phyloP scores from a whole-genome alignment of 177 flowering plant species.

The Vitis hybrid region DNA sequence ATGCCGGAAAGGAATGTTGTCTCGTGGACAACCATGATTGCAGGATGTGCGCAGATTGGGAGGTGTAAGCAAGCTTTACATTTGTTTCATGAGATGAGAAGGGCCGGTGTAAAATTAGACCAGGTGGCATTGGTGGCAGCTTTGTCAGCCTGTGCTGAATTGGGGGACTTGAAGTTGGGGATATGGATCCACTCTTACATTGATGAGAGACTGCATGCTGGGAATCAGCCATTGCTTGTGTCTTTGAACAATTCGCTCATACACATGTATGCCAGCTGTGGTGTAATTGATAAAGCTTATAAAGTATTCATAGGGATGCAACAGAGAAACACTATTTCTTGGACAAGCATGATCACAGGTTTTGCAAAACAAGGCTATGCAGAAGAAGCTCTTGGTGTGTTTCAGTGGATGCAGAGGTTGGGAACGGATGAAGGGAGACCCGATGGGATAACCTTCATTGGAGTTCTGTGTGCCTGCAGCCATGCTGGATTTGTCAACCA shows the following conservation, averaged over 20 bases:
- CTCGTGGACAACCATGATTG: constrained; percentile 74
- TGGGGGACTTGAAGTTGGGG: constrained; percentile 56
- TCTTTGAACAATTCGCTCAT: constrained; percentile 55
- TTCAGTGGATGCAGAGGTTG: constrained; percentile 39
- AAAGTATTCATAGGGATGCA: constrained; percentile 46
- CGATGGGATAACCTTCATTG: constrained; percentile 56
- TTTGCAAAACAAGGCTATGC: constrained; percentile 67
- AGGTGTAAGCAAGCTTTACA: constrained; percentile 46
- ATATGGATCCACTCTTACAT: constrained; percentile 55
- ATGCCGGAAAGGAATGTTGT: constrained; percentile 73
- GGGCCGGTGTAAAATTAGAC: constrained; percentile 39
- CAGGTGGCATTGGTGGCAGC: constrained; percentile 53
- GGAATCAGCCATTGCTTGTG: constrained; percentile 21
- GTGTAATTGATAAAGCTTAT: constrained; percentile 47
- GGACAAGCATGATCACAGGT: constrained; percentile 71
- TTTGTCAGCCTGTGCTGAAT: constrained; percentile 61
- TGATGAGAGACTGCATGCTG: constrained; percentile 4
- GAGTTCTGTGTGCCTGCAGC: constrained; percentile 67
- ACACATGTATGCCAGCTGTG: constrained; percentile 77
- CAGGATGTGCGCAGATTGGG: constrained; percentile 49
- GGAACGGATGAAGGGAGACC: constrained; percentile 33
- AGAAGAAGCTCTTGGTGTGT: constrained; percentile 48
- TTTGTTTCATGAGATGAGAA: constrained; percentile 47
- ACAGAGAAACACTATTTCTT: constrained; percentile 43
- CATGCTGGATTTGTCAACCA: constrained; percentile 56